These are phyloP conservation scores for Taxawa tesnikishii DNA, from an alignment of 2,329 filamentous ascomycete genomes.

Conservation along the genomic window DNA sequence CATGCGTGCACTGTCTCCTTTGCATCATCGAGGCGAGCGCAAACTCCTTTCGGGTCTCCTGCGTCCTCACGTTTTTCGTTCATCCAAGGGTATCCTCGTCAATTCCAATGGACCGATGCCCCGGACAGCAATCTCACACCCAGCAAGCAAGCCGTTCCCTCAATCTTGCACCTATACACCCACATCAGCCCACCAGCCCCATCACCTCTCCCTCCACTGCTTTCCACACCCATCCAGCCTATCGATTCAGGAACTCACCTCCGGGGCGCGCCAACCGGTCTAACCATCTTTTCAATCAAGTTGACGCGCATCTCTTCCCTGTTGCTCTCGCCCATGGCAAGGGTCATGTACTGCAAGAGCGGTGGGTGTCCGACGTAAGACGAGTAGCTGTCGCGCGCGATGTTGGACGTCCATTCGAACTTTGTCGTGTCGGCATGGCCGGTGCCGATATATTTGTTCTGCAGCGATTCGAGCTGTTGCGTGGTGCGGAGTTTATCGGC, in stretches of 20 bases:
- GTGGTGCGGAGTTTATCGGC: conserved; percentile 96
- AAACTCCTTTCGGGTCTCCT: no score
- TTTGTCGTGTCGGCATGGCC: conserved; percentile 94
- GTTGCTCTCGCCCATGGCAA: conserved; percentile 70
- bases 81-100: no score
- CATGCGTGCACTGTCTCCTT: no score
- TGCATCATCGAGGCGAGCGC: no score
- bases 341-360: conserved; percentile 74
- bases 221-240: neutral
- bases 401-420: conserved; percentile 95
- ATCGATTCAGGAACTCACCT: conserved; percentile 32
- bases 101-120: no score
- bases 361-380: conserved; percentile 84
- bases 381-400: conserved; percentile 83
- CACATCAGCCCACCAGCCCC: no score
- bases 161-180: conserved; percentile 1
- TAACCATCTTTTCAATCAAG: conserved; percentile 64
- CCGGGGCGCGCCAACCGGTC: conserved; percentile 53
- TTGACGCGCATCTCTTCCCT: conserved; percentile 66
- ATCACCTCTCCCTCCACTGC: conserved; percentile 1
- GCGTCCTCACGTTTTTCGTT: no score
- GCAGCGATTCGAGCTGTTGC: conserved; percentile 93
- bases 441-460: conserved; percentile 90
- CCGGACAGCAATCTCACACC: no score
- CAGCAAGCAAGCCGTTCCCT: no score